A percentile compares a stretch with the other conserved stretches of the same genome.
Conservation (phyloP, 2,329 filamentous ascomycete species). For the Ophiostoma novo-ulmi region DNA sequence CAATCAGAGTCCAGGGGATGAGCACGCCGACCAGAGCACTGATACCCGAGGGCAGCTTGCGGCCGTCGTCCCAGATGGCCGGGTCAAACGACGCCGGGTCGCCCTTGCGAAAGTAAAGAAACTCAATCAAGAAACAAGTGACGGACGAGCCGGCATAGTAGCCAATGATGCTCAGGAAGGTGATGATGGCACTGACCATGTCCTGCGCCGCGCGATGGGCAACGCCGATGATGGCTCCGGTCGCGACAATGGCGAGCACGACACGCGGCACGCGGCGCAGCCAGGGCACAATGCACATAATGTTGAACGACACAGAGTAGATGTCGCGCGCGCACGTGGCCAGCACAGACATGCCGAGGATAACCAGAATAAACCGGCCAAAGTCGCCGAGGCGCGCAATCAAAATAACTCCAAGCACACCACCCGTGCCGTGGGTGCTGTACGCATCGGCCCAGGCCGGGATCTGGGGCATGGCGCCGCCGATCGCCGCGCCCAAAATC, state of each 20-base stretch:
- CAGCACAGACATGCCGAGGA: conserved; percentile 52
- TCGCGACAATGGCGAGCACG: conserved; percentile 38
- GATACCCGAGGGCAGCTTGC: conserved; percentile 29
- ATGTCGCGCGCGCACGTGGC: conserved; percentile 56
- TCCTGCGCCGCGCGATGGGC: conserved; percentile 38
- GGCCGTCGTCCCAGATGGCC: conserved; percentile 30
- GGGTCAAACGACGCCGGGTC: conserved; percentile 28
- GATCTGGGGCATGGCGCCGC: conserved; percentile 51
- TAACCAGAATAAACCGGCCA: conserved; percentile 37
- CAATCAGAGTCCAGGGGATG: conserved; percentile 31
- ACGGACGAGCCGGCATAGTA: conserved; percentile 38
- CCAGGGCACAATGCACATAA: conserved; percentile 42
- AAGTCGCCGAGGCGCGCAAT: conserved; percentile 44
- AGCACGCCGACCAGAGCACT: conserved; percentile 29
- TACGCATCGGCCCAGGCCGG: conserved; percentile 51
- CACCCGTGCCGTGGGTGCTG: conserved; percentile 48
- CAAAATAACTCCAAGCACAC: conserved; percentile 56
- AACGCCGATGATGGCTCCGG: conserved; percentile 39
- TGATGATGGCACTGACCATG: conserved; percentile 41
- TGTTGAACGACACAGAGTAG: conserved; percentile 59
- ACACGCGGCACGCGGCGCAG: conserved; percentile 39
- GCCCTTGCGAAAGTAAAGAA: conserved; percentile 28
- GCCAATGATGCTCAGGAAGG: conserved; percentile 42
- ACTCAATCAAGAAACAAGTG: conserved; percentile 29
- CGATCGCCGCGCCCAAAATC: conserved; percentile 58